Percentiles rank a stretch among this genome's conserved stretches.
These are phyloP conservation scores for Pseudozyma thailandica DNA, from an alignment of 1,284 basidiomycete genomes.

Conservation along the genomic window DNA sequence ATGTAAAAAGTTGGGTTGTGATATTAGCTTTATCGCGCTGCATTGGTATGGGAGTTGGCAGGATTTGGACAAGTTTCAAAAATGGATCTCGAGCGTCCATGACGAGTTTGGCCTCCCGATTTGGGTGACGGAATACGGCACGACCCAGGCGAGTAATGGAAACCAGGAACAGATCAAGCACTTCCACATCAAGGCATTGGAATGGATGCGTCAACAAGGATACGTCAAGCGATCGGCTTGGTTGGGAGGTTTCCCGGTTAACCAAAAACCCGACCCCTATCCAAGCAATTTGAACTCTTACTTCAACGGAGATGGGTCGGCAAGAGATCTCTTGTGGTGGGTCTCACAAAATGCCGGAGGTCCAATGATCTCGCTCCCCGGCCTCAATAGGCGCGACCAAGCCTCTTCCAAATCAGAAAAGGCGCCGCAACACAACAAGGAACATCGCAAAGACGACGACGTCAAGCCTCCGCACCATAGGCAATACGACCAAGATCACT, in stretches of 20 bases:
- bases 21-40: slow-evolving; percentile 60
- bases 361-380: slow-evolving; percentile 14
- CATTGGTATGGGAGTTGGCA: slow-evolving; percentile 65
- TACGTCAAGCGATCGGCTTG: slow-evolving; percentile 62
- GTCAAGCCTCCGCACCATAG: slow-evolving; percentile 4
- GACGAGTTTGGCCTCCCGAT: slow-evolving; percentile 41
- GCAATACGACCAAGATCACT: slow-evolving; percentile 47
- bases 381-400: slow-evolving; percentile 18
- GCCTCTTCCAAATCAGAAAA: background rate
- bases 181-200: slow-evolving; percentile 50
- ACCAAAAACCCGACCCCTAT: slow-evolving; percentile 58
- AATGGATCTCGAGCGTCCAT: slow-evolving; percentile 53
- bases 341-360: slow-evolving; percentile 12
- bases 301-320: slow-evolving; percentile 50
- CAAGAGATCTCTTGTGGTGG: slow-evolving; percentile 36
- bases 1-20: slow-evolving; percentile 52
- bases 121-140: slow-evolving; percentile 67
- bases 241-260: slow-evolving; percentile 59
- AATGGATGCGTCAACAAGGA: slow-evolving; percentile 45
- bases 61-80: slow-evolving; percentile 56
- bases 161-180: slow-evolving; percentile 42
- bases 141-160: slow-evolving; percentile 47
- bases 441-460: slow-evolving; percentile 16
- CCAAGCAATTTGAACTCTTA: slow-evolving; percentile 55
- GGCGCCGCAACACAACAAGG: background rate